Evolutionary conservation across 495 filamentous ascomycete genomes (phyloP).

Genomic region (Penicillium taxi): DNA sequence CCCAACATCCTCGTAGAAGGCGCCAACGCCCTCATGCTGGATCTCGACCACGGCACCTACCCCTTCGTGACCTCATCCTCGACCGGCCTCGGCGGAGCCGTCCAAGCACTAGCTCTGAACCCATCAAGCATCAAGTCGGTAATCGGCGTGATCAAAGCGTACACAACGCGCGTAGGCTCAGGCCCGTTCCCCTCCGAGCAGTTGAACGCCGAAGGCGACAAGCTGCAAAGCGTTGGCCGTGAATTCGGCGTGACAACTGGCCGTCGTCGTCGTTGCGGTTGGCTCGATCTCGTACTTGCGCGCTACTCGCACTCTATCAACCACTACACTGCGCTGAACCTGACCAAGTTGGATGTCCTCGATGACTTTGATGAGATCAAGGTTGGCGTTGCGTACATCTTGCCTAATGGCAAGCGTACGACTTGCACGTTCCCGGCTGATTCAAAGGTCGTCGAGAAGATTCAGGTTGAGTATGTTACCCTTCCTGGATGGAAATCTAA

Average conservation of each 20-base stretch:
- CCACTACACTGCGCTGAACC: slow-evolving; percentile 69
- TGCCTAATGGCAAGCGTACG: slow-evolving; percentile 44
- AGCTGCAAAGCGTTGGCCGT: slow-evolving; percentile 53
- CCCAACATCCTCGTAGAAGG: slow-evolving; percentile 73
- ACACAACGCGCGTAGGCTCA: slow-evolving; percentile 64
- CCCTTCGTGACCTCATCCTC: slow-evolving; percentile 79
- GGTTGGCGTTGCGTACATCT: slow-evolving; percentile 64
- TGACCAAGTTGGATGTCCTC: slow-evolving; percentile 85
- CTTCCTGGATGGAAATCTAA: slow-evolving; percentile 70
- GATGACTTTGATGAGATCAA: slow-evolving; percentile 77
- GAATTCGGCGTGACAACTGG: slow-evolving; percentile 83
- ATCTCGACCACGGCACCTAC: slow-evolving; percentile 72
- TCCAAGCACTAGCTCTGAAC: slow-evolving; percentile 58
- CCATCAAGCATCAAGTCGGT: slow-evolving; percentile 47
- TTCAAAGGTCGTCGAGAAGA: slow-evolving; percentile 52
- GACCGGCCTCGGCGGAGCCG: slow-evolving; percentile 66
- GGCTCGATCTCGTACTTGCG: slow-evolving; percentile 83
- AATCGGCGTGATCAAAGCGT: slow-evolving; percentile 84
- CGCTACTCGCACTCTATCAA: slow-evolving; percentile 66
- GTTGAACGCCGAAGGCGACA: slow-evolving; percentile 54
- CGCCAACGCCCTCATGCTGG: slow-evolving; percentile 79
- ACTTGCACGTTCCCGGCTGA: slow-evolving; percentile 61
- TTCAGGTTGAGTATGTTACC: slow-evolving; percentile 58
- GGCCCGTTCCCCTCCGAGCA: slow-evolving; percentile 86
- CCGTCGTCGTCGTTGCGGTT: slow-evolving; percentile 75